Evolutionary conservation across 2,329 filamentous ascomycete genomes (phyloP).

Genomic region (Microcyclosporella mali): DNA sequence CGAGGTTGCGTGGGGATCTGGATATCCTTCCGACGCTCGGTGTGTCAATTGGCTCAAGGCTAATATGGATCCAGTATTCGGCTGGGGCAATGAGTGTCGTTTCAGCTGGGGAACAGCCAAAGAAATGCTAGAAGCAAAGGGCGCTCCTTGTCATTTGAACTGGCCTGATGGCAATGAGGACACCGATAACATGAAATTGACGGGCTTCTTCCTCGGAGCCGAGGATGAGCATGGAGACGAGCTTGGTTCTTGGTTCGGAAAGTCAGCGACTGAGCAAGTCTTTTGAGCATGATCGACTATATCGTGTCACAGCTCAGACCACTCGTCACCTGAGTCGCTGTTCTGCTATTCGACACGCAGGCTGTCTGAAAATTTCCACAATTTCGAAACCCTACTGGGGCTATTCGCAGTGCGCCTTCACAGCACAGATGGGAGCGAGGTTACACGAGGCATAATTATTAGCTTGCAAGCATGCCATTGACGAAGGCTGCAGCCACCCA

Average conservation of each 20-base stretch:
- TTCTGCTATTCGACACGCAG: too few relatives aligned
- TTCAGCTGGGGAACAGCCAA: conserved; percentile 96
- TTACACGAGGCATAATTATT: neutral
- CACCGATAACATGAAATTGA: conserved; percentile 60
- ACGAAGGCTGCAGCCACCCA: conserved; percentile 31
- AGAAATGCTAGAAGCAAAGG: conserved; percentile 79
- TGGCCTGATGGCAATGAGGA: conserved; percentile 74
- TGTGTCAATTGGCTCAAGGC: conserved; percentile 74
- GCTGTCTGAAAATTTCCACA: too few relatives aligned
- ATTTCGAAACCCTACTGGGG: too few relatives aligned
- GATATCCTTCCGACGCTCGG: conserved; percentile 81
- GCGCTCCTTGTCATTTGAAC: conserved; percentile 62
- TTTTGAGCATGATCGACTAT: conserved; percentile 48
- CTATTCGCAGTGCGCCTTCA: too few relatives aligned
- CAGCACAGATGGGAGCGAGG: too few relatives aligned
- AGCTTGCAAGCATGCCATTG: conserved; percentile 21
- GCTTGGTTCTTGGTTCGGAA: conserved; percentile 76
- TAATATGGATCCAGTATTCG: conserved; percentile 90
- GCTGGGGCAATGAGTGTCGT: conserved; percentile 86
- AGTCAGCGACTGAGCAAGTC: conserved; percentile 60
- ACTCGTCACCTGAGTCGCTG: too few relatives aligned
- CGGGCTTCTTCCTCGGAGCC: conserved; percentile 62
- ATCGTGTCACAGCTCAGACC: too few relatives aligned
- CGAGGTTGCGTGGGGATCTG: conserved; percentile 66
- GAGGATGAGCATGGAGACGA: conserved; percentile 53